phyloP scores from a whole-genome alignment of 306 rosid genomes.

The Quercus mongolica region DNA sequence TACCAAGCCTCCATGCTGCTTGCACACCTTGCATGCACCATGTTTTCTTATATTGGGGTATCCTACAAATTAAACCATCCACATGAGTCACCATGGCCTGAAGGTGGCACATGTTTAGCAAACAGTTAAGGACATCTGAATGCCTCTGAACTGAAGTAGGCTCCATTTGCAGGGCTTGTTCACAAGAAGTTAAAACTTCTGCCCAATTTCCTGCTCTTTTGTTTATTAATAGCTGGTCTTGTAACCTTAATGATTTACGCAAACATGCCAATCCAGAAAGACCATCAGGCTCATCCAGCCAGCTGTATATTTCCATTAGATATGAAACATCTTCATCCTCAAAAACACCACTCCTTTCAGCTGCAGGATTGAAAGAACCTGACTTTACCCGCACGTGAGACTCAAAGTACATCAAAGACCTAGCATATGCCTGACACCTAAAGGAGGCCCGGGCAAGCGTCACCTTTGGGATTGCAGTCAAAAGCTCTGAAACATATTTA shows the following conservation, averaged over 20 bases:
- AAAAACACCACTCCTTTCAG: slow-evolving; percentile 82
- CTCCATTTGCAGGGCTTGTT: slow-evolving; percentile 97
- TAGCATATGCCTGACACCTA: slow-evolving; percentile 92
- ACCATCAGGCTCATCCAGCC: slow-evolving; percentile 95
- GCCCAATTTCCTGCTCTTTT: slow-evolving; percentile 97
- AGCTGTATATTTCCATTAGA: slow-evolving; percentile 92
- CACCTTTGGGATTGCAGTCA: slow-evolving; percentile 77
- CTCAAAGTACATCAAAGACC: slow-evolving; percentile 96
- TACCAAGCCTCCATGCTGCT: slow-evolving; percentile 99
- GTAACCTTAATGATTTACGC: slow-evolving; percentile 68
- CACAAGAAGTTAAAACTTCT: slow-evolving; percentile 87
- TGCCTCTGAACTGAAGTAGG: slow-evolving; percentile 89
- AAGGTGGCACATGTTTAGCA: slow-evolving; percentile 95
- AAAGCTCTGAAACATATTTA: slow-evolving; percentile 82
- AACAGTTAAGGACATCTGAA: slow-evolving; percentile 92
- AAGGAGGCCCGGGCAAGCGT: slow-evolving; percentile 92
- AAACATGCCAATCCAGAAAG: slow-evolving; percentile 81
- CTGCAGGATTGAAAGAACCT: slow-evolving; percentile 97
- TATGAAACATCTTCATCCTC: slow-evolving; percentile 80
- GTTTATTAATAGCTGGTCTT: slow-evolving; percentile 85
- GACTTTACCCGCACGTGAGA: slow-evolving; percentile 74
- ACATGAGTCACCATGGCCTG: slow-evolving; percentile 98
- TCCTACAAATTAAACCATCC: slow-evolving; percentile 87
- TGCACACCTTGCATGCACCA: slow-evolving; percentile 99
- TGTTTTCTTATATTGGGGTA: slow-evolving; percentile 81